Base-by-base conservation (phyloP, 371 early-diverging fungal genomes). In the Apophysomyces trapeziformis region DNA sequence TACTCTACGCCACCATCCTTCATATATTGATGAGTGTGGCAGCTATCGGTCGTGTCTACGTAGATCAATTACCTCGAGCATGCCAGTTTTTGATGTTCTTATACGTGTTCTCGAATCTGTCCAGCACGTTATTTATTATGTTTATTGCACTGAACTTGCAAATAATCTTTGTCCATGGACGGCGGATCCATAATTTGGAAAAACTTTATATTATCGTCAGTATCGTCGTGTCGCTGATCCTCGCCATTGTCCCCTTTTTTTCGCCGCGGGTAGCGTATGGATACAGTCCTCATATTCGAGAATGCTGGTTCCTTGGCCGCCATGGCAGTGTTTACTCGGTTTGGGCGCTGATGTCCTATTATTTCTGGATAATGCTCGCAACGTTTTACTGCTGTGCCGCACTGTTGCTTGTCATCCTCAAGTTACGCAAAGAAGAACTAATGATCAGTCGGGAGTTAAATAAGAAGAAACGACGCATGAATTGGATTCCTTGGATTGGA, bases 61-160 rank as follows among this genome's bases (percentile, higher is more conserved):
- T 16, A 12, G 7, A 36, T 21, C 2, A 21, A 18, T 2, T 32
- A 11, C 21, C 32, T 1, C 57, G 50, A 38, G 39, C n/a, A 7
- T 69, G 70, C 50, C n/a, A 62, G 3, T 43, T 47, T 13, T 38
- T 66, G 60, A 69, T 69, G 70, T 56, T 59, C 9, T 39, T 69
- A 11, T 69, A 65, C 32, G 60, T 69, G 1, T 62, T 63, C 36
- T 46, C 63, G 44, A 61, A 69, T 26, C n/a, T 69, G 6, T 47
- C 57, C 36, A 58, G 63, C 37, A 44, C 66, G 0, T 47, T 69
- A 0, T 13, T 63, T 9, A 63, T 70, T 37, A 64, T 64, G 3
- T 63, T 60, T 7, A 70, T 70, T 26, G 66, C 70, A 3, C 13
- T 67, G 38, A 70, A 70, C 47, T 47, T 70, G 4, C 64, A 62